phyloP scores from a whole-genome alignment of 805 yeast species.

The Saturnispora saitoi region DNA sequence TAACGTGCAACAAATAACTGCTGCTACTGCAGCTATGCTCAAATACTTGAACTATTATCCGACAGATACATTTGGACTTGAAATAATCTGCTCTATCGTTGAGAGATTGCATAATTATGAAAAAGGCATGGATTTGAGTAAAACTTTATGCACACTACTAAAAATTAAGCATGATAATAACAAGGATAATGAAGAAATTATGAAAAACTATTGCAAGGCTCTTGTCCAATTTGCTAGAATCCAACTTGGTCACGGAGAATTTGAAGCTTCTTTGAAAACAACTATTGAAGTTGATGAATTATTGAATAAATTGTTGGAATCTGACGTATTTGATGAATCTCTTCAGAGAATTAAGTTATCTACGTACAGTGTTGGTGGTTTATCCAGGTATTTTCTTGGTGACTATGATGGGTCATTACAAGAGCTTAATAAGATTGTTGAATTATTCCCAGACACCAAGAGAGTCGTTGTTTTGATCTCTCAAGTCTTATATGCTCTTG shows the following conservation, averaged over 20 bases:
- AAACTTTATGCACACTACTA: constrained; percentile 37
- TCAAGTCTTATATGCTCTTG: constrained; percentile 70
- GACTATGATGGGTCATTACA: constrained; percentile 59
- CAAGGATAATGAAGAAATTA: constrained; percentile 19
- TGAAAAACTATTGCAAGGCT: constrained; percentile 46
- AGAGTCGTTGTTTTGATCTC: constrained; percentile 66
- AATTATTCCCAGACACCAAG: constrained; percentile 46
- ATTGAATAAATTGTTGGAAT: constrained; percentile 30
- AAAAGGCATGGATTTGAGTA: constrained; percentile 42
- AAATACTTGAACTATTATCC: constrained; percentile 58
- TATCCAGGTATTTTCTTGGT: constrained; percentile 54
- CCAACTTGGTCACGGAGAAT: constrained; percentile 50
- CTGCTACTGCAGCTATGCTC: constrained; percentile 59
- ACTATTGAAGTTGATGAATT: constrained; percentile 50
- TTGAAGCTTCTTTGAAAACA: constrained; percentile 48
- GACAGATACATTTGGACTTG: constrained; percentile 46
- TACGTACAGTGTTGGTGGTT: constrained; percentile 60
- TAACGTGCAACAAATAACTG: constrained; percentile 54
- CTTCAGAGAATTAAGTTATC: constrained; percentile 39
- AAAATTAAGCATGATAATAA: constrained; percentile 16
- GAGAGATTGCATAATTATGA: constrained; percentile 66
- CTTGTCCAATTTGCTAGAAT: constrained; percentile 69
- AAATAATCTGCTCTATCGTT: constrained; percentile 43
- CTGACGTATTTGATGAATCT: constrained; percentile 27
- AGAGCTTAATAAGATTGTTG: constrained; percentile 58